These are phyloP conservation scores for Sodiomyces alkalinus DNA, from an alignment of 2,329 filamentous ascomycete species.

Conservation along the genomic window DNA sequence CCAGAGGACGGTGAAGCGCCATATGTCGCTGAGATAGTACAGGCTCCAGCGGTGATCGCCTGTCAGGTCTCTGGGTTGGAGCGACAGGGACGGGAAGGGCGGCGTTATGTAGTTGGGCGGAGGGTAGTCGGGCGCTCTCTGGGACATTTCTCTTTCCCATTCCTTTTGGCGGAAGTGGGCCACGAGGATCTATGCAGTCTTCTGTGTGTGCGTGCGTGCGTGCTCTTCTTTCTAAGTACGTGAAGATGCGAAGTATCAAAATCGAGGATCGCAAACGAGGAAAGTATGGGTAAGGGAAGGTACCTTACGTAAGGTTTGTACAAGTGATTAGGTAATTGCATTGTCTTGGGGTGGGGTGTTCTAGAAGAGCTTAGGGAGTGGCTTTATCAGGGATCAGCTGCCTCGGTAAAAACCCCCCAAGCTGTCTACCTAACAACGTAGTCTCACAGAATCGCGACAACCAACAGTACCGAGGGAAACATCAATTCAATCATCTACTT, in stretches of 20 bases:
- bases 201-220: too few species aligned
- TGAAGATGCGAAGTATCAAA: too few species aligned
- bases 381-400: slow-evolving; percentile 8
- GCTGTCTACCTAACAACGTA: neutral
- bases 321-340: too few species aligned
- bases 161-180: too few species aligned
- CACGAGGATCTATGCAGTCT: too few species aligned
- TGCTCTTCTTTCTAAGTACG: too few species aligned
- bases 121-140: slow-evolving; percentile 14
- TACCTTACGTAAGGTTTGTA: neutral
- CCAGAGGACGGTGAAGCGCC: slow-evolving; percentile 80
- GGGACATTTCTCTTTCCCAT: too few species aligned
- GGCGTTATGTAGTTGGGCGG: slow-evolving; percentile 47
- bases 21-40: slow-evolving; percentile 63
- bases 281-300: neutral
- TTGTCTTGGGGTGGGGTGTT: neutral
- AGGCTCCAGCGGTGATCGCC: slow-evolving; percentile 38
- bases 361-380: slow-evolving; percentile 4
- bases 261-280: too few species aligned
- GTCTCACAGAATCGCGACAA: neutral
- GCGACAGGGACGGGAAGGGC: slow-evolving; percentile 68
- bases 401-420: slow-evolving; percentile 13
- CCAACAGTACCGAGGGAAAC: too few species aligned
- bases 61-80: slow-evolving; percentile 39
- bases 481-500: neutral